Percentiles rank a stretch among this genome's conserved stretches.
These are phyloP conservation scores for Scleromitrula shiraiana DNA, from an alignment of 2,329 filamentous ascomycete species.

Conservation along the genomic window DNA sequence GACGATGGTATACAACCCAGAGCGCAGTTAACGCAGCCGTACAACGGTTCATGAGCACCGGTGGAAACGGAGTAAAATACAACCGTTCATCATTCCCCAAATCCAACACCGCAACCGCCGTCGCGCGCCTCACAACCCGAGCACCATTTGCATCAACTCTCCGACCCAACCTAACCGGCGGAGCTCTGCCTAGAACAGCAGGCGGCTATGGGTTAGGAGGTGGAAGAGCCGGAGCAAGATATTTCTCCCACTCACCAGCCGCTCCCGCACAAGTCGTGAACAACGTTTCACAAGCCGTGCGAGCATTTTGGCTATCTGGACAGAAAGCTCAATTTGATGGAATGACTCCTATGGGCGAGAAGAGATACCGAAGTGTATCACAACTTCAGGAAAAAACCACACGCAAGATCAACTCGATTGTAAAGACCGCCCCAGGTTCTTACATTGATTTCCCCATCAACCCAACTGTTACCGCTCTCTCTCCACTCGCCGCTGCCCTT, in stretches of 20 bases:
- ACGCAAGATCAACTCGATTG: constrained; percentile 54
- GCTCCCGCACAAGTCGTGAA: constrained; percentile 84
- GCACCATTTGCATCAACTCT: constrained; percentile 84
- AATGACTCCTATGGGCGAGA: constrained; percentile 62
- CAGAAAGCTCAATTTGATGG: constrained; percentile 85
- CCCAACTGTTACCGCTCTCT: constrained; percentile 84
- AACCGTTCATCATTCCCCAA: constrained; percentile 46
- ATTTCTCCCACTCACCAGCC: constrained; percentile 84
- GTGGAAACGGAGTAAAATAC: constrained; percentile 33
- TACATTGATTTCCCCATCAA: constrained; percentile 83
- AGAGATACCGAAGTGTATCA: constrained; percentile 71
- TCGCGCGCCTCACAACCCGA: constrained; percentile 59
- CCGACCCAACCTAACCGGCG: constrained; percentile 85
- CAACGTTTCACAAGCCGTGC: constrained; percentile 88
- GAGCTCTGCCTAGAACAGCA: constrained; percentile 73
- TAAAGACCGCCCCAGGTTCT: constrained; percentile 58
- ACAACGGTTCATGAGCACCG: constrained; percentile 31
- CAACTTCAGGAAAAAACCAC: constrained; percentile 64
- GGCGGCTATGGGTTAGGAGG: constrained; percentile 81
- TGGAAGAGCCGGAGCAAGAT: constrained; percentile 62
- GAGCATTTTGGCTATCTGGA: constrained; percentile 87
- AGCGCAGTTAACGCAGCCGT: constrained; percentile 43
- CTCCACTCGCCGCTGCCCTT: constrained; percentile 54
- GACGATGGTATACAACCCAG: constrained; percentile 54
- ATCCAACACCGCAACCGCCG: constrained; percentile 46